Evolutionary conservation across 2,329 filamentous ascomycete species (phyloP), one percentile per base, ranked within the genome.

Genomic region (Gnomoniopsis sp.): DNA sequence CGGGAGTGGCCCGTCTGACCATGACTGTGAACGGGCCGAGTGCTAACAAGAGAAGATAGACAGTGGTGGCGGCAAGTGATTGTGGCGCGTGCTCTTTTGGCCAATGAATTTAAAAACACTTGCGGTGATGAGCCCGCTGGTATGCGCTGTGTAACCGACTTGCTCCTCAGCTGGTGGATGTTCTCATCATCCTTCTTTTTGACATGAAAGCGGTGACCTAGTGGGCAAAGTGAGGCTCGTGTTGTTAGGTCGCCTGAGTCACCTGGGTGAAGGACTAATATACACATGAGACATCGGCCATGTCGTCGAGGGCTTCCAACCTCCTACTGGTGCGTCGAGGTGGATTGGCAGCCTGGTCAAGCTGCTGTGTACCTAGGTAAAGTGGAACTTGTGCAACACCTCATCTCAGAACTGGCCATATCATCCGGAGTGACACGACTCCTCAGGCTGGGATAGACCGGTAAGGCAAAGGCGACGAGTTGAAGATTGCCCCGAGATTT

Each of bases 321-420:
- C 30, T 48, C 33, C 26, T 49, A 43, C 14, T 54, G 54, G 47
- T 33, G 50, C 36, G 41, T 53, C 23, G 23, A 48, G 22, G 36
- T 33, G 48, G 38, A 21, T 26, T 23, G 19, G 48, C 38, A 60
- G 47, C 55, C 41, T 51, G 38, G 43, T n/a, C 34, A 55, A 38
- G 36, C 30, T 46, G 43, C 41, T 15, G 44, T 23, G 23, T 3
- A n/a, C n/a, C n/a, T n/a, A n/a, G n/a, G n/a, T n/a, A 12, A 53
- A 23, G 51, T 41, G 22, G 33, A 22, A 14, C 10, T 44, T 23
- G 8, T 53, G 51, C n/a, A 43, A 47, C 41, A 15, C 17, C 12
- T n/a, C 43, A 34, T 21, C 17, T 8, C 23, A 43, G 41, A 22
- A 23, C 26, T 23, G 19, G 21, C 17, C 23, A 19, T 21, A 26